A percentile compares a stretch with the other conserved stretches of the same genome.
Conservation (phyloP, 2,329 filamentous ascomycete species). For the Xylariales sp. region DNA sequence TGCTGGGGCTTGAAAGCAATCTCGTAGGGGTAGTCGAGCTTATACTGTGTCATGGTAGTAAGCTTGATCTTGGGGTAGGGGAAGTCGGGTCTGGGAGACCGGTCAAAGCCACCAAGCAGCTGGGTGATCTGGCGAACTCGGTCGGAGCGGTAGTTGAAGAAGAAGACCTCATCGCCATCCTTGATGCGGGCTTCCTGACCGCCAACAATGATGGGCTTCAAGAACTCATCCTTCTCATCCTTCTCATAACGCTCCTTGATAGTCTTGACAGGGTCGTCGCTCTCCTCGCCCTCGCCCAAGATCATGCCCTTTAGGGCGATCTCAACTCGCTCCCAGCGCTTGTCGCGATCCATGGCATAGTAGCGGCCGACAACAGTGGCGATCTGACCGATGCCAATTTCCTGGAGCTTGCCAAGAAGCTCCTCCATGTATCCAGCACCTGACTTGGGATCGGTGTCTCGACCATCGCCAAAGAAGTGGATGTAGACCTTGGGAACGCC, state of each 20-base stretch:
- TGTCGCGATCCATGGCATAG: slow-evolving; percentile 99
- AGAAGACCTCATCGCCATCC: slow-evolving; percentile 92
- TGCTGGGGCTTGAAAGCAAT: slow-evolving; percentile 90
- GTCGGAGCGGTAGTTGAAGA: slow-evolving; percentile 99
- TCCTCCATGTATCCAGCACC: slow-evolving; percentile 83
- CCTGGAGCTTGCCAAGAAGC: slow-evolving; percentile 73
- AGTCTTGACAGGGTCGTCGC: slow-evolving; percentile 77
- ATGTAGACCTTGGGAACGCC: slow-evolving; percentile 90
- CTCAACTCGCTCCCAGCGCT: slow-evolving; percentile 96
- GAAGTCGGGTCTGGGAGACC: slow-evolving; percentile 86
- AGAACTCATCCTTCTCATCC: slow-evolving; percentile 92
- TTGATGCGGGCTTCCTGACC: slow-evolving; percentile 83
- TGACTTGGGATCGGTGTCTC: slow-evolving; percentile 97
- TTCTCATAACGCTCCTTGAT: slow-evolving; percentile 85
- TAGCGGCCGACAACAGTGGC: slow-evolving; percentile 93
- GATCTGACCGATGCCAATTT: slow-evolving; percentile 81
- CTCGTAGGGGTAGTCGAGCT: slow-evolving; percentile 87
- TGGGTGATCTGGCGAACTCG: slow-evolving; percentile 95
- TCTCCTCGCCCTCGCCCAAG: slow-evolving; percentile 80
- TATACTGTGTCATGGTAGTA: slow-evolving; percentile 98
- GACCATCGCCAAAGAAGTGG: slow-evolving; percentile 98
- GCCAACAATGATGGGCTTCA: slow-evolving; percentile 94
- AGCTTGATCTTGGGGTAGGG: slow-evolving; percentile 87
- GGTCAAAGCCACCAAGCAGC: slow-evolving; percentile 86
- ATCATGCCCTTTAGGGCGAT: slow-evolving; percentile 83